Evolutionary conservation across 1,284 basidiomycete genomes (phyloP), one percentile per base, ranked within the genome.

Genomic region (Chalciporus sp.): DNA sequence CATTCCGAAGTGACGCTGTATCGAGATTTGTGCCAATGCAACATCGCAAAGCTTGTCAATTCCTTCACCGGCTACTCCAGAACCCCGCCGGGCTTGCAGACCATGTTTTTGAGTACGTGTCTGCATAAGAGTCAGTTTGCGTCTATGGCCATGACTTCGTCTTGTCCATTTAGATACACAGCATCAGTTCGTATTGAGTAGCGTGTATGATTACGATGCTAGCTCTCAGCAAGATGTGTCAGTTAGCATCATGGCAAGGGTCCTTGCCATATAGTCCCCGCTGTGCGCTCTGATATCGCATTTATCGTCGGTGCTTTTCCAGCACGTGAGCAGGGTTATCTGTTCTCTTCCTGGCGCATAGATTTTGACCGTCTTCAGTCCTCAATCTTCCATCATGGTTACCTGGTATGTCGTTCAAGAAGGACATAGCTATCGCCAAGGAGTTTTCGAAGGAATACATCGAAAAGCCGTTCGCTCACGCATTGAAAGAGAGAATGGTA

Each of bases 381-480:
- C 20, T 59, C 4, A 10, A 28, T 2, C 31, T 60, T 3, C 58
- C 58, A 2, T 45, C 55, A 1, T 59, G 58, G 58, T n/a, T 59
- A 6, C 58, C 59, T 10, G 58, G 58, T 1, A 60, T 60, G 58
- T 42, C 47, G 6, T 52, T 59, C n/a, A n/a, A n/a, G n/a, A n/a
- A n/a, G n/a, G n/a, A n/a, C n/a, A n/a, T n/a, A n/a, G n/a, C n/a
- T n/a, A n/a, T n/a, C n/a, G n/a, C n/a, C n/a, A n/a, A n/a, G n/a
- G n/a, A n/a, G n/a, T n/a, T n/a, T n/a, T n/a, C n/a, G n/a, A n/a
- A n/a, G n/a, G n/a, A n/a, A n/a, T n/a, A n/a, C n/a, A n/a, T n/a
- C n/a, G n/a, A n/a, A n/a, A n/a, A n/a, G n/a, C n/a, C n/a, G n/a
- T n/a, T n/a, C n/a, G n/a, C n/a, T n/a, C n/a, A n/a, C n/a, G n/a